phyloP scores from a whole-genome alignment of 2,329 filamentous ascomycete species.

The Microdochium paspali region DNA sequence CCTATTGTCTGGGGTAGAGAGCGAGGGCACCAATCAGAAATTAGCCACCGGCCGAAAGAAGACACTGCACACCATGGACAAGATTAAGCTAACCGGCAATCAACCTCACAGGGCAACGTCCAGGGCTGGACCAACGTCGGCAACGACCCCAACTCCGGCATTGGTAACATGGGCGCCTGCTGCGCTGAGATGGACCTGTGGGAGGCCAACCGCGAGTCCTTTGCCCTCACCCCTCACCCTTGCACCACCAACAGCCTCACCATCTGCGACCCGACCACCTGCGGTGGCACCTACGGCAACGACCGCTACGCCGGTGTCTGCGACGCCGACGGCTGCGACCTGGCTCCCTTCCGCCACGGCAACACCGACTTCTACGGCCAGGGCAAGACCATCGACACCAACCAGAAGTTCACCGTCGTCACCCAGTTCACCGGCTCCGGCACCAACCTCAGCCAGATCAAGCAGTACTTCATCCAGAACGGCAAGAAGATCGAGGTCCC shows the following conservation, averaged over 20 bases:
- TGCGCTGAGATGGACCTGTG: conserved; percentile 54
- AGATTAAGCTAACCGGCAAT: background rate
- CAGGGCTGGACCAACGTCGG: conserved; percentile 37
- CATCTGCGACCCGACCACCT: conserved; percentile 35
- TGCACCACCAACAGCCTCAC: conserved; percentile 39
- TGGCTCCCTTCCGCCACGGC: conserved; percentile 58
- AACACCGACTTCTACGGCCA: conserved; percentile 50
- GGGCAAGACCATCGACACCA: conserved; percentile 46
- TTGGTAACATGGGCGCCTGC: conserved; percentile 41
- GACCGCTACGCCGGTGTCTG: conserved; percentile 50
- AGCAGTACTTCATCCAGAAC: conserved; percentile 50
- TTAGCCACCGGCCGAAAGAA: background rate
- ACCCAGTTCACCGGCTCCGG: conserved; percentile 46
- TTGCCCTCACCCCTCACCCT: conserved; percentile 52
- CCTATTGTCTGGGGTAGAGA: background rate
- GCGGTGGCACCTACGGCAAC: conserved; percentile 36
- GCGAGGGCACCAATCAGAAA: background rate
- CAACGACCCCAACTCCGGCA: conserved; percentile 41
- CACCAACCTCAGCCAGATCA: conserved; percentile 40
- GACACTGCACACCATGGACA: background rate
- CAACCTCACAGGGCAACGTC: conserved; percentile 26
- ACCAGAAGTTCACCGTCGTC: conserved; percentile 48
- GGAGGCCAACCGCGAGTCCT: conserved; percentile 53
- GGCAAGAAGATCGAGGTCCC: conserved; percentile 37
- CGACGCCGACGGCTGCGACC: conserved; percentile 58